Base-by-base conservation (phyloP, 2,329 filamentous ascomycete species). In the Hypoxylon sp. region DNA sequence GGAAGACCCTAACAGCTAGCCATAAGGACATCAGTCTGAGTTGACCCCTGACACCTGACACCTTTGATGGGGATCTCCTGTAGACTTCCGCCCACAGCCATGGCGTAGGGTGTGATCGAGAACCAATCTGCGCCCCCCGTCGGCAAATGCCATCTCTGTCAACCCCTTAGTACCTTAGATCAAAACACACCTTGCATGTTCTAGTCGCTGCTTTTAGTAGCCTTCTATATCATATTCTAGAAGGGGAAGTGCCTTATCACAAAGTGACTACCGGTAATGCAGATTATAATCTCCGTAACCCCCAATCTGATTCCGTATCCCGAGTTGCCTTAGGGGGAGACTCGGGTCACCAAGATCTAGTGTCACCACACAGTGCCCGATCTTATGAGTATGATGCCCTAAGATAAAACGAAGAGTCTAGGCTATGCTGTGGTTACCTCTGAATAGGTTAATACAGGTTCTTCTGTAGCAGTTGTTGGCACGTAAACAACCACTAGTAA, bases 71-170 rank as follows among this genome's bases (percentile, higher is more conserved):
- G 2, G 48, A 53, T 63, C 45, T 38, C 36, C 58, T 38, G 23
- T 10, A 38, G 11, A 36, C 14, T 41, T 43, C 46, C 48, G 45
- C 50, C 60, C 36, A 34, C 25, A 43, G 38, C 45, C n/a, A 30
- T 56, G 53, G 53, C 63, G 60, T 61, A 38, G 60, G 65, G 68
- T 69, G 50, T 62, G 56, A 67, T 64, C 52, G 50, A 61, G 46
- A 61, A 36, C 50, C 52, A 64, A 63, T 64, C 51, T 52, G 50
- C 34, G 30, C 30, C 49, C 49, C 57, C 58, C 51, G 32, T 58
- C 49, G 62, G 67, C 55, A 69, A 55, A 67, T 67, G 58, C 28
- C 51, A 57, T 63, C 28, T 63, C 34, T 57, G 23, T 45, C 21
- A 55, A 55, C 28, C 32, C 38, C 53, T 57, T 28, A 25, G 34